phyloP scores from a whole-genome alignment of 2,329 filamentous ascomycete genomes.

The Calonectria montana region DNA sequence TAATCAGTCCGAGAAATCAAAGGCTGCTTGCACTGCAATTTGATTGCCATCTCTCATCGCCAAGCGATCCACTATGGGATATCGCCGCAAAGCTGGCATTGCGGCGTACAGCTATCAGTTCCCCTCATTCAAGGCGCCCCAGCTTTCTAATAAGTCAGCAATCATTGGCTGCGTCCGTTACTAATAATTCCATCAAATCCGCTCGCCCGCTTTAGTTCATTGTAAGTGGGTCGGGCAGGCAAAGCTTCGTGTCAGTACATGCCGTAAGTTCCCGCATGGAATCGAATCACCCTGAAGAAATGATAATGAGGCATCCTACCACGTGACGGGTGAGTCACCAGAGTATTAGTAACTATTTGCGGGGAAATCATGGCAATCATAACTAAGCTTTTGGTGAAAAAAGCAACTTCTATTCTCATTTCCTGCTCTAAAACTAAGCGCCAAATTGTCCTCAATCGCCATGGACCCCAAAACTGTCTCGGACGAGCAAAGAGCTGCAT shows the following conservation, averaged over 20 bases:
- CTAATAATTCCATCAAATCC: background rate
- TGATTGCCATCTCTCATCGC: background rate
- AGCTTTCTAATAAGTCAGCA: background rate
- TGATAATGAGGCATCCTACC: background rate
- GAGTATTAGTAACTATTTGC: background rate
- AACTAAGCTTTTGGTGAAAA: background rate
- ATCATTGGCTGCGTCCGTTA: background rate
- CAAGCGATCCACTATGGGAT: background rate
- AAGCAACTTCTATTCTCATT: background rate
- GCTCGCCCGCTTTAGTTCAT: background rate
- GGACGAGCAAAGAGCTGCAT: background rate
- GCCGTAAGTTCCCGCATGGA: background rate
- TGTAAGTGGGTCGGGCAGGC: background rate
- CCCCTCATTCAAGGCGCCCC: background rate
- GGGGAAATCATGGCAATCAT: background rate
- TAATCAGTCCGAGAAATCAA: background rate
- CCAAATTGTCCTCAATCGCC: background rate
- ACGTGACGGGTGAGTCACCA: conserved; percentile 2
- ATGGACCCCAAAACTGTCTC: background rate
- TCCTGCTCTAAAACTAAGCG: background rate
- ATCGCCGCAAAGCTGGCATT: background rate
- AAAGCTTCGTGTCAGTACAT: conserved; percentile 7
- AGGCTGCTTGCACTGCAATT: background rate
- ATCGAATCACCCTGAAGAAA: background rate
- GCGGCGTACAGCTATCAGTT: background rate